These are phyloP conservation scores for Alternaria triticina DNA, from an alignment of 2,329 filamentous ascomycete genomes.

Conservation along the genomic window DNA sequence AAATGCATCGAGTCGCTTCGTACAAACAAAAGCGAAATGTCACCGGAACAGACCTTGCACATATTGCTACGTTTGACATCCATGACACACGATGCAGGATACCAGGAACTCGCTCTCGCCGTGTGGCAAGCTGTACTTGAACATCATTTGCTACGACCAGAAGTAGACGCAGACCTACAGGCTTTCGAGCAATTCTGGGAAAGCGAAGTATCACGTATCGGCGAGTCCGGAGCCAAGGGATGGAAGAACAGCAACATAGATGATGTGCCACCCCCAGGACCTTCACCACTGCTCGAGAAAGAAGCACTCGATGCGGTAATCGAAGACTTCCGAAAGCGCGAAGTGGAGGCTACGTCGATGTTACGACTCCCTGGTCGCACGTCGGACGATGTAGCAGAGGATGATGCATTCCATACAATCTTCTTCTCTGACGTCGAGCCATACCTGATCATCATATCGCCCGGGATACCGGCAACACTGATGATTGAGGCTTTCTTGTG, in stretches of 20 bases:
- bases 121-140: conserved; percentile 86
- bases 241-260: conserved; percentile 64
- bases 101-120: conserved; percentile 75
- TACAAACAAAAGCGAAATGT: background rate
- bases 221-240: conserved; percentile 73
- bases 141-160: conserved; percentile 69
- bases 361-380: conserved; percentile 73
- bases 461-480: conserved; percentile 47
- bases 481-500: conserved; percentile 71
- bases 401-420: conserved; percentile 83
- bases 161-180: conserved; percentile 46
- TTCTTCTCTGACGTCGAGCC: conserved; percentile 77
- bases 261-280: conserved; percentile 11
- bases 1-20: conserved; percentile 60
- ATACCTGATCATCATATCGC: conserved; percentile 59
- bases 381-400: conserved; percentile 74
- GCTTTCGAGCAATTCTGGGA: conserved; percentile 83
- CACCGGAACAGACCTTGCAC: conserved; percentile 59
- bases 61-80: conserved; percentile 76
- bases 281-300: conserved; percentile 2
- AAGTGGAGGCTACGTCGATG: conserved; percentile 57
- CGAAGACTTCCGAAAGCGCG: conserved; percentile 52
- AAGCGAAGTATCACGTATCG: conserved; percentile 77
- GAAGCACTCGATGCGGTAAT: conserved; percentile 20
- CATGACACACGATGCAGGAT: conserved; percentile 79